Evolutionary conservation across 2,329 filamentous ascomycete species (phyloP).

Genomic region (Pseudopithomyces maydicus): DNA sequence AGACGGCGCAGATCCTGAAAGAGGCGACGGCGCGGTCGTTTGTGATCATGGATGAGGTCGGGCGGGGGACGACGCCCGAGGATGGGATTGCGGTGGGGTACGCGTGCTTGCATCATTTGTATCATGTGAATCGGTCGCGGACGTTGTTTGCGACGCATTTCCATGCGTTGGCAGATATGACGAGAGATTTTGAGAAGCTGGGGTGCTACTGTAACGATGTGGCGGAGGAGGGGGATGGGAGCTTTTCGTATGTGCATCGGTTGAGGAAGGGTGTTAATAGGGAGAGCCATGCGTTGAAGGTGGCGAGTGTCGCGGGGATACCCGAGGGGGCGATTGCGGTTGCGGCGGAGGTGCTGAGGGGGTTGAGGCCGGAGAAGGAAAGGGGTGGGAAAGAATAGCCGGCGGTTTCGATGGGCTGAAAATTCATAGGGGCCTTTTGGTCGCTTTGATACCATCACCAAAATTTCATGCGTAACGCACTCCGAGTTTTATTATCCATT

Average conservation of each 20-base stretch:
- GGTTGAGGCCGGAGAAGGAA: constrained; percentile 20
- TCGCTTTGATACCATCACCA: too few species aligned
- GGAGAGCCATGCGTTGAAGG: constrained; percentile 89
- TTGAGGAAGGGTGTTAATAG: constrained; percentile 82
- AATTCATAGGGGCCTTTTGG: not conserved
- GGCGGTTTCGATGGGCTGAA: not conserved
- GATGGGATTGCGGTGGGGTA: constrained; percentile 91
- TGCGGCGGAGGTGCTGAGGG: constrained; percentile 64
- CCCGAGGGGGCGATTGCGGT: constrained; percentile 73
- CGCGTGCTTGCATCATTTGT: constrained; percentile 84
- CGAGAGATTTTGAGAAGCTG: constrained; percentile 62
- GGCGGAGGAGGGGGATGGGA: constrained; percentile 65
- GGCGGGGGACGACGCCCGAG: constrained; percentile 89
- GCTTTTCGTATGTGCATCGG: constrained; percentile 85
- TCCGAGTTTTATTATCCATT: too few species aligned
- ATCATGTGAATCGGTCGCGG: constrained; percentile 75
- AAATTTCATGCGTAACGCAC: too few species aligned
- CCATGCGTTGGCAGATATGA: constrained; percentile 81
- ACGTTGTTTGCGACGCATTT: constrained; percentile 96
- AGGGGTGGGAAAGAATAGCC: not conserved
- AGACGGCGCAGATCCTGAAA: constrained; percentile 88
- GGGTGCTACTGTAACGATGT: constrained; percentile 90
- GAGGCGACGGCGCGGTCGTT: constrained; percentile 84
- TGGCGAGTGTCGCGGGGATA: constrained; percentile 82
- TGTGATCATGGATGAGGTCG: constrained; percentile 97